Evolutionary conservation across 495 filamentous ascomycete species (phyloP).

Genomic region (Talaromyces liani): DNA sequence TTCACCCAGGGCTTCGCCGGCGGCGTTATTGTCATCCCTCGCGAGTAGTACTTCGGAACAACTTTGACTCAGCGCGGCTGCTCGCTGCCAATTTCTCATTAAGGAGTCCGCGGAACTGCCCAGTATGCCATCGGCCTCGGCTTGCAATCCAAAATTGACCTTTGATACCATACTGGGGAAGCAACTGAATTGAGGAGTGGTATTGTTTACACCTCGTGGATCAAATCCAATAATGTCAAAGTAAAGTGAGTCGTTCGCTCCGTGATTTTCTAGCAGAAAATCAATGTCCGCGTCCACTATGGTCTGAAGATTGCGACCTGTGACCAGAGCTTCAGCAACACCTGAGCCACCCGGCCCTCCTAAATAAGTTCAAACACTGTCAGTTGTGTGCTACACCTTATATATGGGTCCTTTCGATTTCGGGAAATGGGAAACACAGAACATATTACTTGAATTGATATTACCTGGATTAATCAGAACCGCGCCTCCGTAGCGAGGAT

Average conservation of each 20-base stretch:
- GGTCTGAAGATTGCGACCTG: conserved; percentile 31
- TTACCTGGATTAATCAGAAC: conserved; percentile 41
- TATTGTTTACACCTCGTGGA: conserved; percentile 37
- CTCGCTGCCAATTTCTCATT: conserved; percentile 35
- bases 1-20: conserved; percentile 31
- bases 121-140: conserved; percentile 23
- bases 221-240: conserved; percentile 52
- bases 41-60: conserved; percentile 28
- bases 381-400: not conserved
- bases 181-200: conserved; percentile 29
- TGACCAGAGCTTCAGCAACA: conserved; percentile 25
- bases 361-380: conserved; percentile 13
- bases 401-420: not conserved
- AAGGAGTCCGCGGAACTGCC: conserved; percentile 20
- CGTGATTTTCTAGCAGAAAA: conserved; percentile 8
- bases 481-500: conserved; percentile 38
- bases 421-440: not conserved
- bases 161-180: conserved; percentile 21
- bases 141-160: conserved; percentile 15
- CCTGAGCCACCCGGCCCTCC: conserved; percentile 48
- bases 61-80: conserved; percentile 31
- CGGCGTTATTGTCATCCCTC: conserved; percentile 2
- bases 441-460: not conserved
- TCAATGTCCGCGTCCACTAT: conserved; percentile 32
- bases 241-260: conserved; percentile 22